Conservation (phyloP, 2,329 filamentous ascomycete species). For the Leptographium flavum region DNA sequence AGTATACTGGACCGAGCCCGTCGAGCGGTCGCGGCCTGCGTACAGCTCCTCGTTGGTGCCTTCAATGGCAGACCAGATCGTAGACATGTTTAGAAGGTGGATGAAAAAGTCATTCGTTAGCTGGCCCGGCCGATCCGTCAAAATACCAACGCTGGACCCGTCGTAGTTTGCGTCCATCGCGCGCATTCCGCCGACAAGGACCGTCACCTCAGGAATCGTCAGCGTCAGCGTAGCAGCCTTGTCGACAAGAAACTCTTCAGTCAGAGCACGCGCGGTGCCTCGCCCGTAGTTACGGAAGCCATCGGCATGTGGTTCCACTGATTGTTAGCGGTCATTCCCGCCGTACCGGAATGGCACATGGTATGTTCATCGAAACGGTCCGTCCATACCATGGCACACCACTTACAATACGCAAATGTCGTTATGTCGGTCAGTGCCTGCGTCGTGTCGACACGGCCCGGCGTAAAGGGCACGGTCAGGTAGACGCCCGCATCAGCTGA, state of each 20-base stretch:
- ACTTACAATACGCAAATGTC: conserved; percentile 29
- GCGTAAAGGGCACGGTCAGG: conserved; percentile 53
- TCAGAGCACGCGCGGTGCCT: conserved; percentile 41
- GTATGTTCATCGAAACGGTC: too few species aligned
- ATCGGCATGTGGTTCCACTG: conserved; percentile 51
- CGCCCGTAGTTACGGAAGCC: conserved; percentile 70
- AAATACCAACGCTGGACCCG: conserved; percentile 49
- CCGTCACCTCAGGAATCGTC: conserved; percentile 55
- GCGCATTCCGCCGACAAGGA: conserved; percentile 58
- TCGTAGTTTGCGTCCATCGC: conserved; percentile 57
- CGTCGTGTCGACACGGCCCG: conserved; percentile 57
- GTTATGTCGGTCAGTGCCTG: conserved; percentile 57
- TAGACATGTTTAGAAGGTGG: conserved; percentile 57
- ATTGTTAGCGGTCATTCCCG: background rate
- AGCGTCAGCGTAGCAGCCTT: conserved; percentile 56
- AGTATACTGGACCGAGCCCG: conserved; percentile 51
- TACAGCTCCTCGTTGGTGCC: conserved; percentile 42
- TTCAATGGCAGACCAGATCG: conserved; percentile 42
- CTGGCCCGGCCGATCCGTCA: conserved; percentile 52
- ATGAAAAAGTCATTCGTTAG: conserved; percentile 74
- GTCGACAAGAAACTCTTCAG: conserved; percentile 61
- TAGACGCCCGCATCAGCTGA: conserved; percentile 21
- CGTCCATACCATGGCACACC: too few species aligned
- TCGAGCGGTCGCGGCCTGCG: conserved; percentile 50
- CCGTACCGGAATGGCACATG: fast-evolving